Evolutionary conservation across 306 rosid species (phyloP).

Genomic region (Dryas octopetala): DNA sequence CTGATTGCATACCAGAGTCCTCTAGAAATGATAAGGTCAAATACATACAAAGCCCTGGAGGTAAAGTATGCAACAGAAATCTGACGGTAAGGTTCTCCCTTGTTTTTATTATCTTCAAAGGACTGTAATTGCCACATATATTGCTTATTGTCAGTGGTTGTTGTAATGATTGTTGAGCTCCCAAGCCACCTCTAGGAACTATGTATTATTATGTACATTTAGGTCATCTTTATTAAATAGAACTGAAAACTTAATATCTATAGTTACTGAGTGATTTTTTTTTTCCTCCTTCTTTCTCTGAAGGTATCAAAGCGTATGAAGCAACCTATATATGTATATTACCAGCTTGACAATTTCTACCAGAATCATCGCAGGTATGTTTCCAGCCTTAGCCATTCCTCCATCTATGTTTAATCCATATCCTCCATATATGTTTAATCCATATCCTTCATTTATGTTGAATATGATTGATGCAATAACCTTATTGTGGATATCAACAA

Average conservation of each 20-base stretch:
- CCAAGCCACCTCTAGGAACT: neutral
- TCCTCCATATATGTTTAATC: neutral
- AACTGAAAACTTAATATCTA: slow-evolving; percentile 6
- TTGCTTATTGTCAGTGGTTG: neutral
- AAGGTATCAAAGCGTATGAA: slow-evolving; percentile 74
- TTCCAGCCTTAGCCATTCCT: slow-evolving; percentile 12
- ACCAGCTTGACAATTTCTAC: slow-evolving; percentile 92
- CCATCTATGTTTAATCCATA: neutral
- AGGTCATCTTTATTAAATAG: neutral
- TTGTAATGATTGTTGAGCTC: neutral
- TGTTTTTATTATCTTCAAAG: slow-evolving; percentile 6
- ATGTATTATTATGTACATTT: neutral
- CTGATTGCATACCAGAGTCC: slow-evolving; percentile 45
- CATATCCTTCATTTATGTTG: neutral
- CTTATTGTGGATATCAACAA: neutral
- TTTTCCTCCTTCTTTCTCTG: slow-evolving; percentile 25
- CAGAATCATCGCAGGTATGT: slow-evolving; percentile 90
- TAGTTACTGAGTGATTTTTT: slow-evolving; percentile 13
- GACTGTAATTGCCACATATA: neutral
- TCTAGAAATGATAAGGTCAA: slow-evolving; percentile 43
- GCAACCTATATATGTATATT: slow-evolving; percentile 74
- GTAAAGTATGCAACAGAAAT: slow-evolving; percentile 48
- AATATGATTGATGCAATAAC: neutral
- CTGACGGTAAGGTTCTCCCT: slow-evolving; percentile 45
- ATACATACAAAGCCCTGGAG: slow-evolving; percentile 50